Evolutionary conservation across 345 rosid species (phyloP), one percentile per base, ranked within the genome.

Genomic region (Reutealis trisperma): DNA sequence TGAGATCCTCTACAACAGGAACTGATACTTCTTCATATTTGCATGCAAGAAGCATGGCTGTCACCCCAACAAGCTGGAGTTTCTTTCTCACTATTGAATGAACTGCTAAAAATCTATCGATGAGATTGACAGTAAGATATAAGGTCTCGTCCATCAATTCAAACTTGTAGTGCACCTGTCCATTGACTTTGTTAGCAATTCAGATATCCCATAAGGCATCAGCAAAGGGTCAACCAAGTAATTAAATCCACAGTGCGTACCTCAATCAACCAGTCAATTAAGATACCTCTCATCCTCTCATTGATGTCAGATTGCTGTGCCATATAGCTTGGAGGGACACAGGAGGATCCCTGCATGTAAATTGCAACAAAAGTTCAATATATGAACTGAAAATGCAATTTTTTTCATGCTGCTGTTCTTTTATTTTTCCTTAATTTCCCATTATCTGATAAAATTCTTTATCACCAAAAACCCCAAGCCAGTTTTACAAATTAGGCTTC

Each of bases 161-260:
- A 78, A 96, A 96, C 88, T 96, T 96, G 92, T 96, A 93, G 82
- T 96, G 99, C n/a, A 96, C 99, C 98, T 95, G 86, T 80, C 45
- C 69, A 15, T 65, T 10, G 63, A 37, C 8, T 22, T 71, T 37
- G 82, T 80, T 25, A 84, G 63, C 41, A 15, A 63, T 25, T 47
- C 60, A 30, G 30, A 55, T 14, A 8, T 10, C 6, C 25, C 24
- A 51, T n/a, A 11, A 6, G 54, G 13, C 6, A 79, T 34, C 11
- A 27, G 10, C 12, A 14, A 64, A 58, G 63, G 32, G 45, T 58
- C 47, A 10, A 6, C 8, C 37, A 67, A 18, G 64, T 19, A 30
- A 70, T 25, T 45, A 15, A 14, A 6, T 22, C 41, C 73, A 70
- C 19, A 34, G 47, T 70, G 1, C 41, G 6, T 83, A 93, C 99